Evolutionary conservation across 345 rosid species (phyloP), one percentile per base, ranked within the genome.

Genomic region (Populus nigra): DNA sequence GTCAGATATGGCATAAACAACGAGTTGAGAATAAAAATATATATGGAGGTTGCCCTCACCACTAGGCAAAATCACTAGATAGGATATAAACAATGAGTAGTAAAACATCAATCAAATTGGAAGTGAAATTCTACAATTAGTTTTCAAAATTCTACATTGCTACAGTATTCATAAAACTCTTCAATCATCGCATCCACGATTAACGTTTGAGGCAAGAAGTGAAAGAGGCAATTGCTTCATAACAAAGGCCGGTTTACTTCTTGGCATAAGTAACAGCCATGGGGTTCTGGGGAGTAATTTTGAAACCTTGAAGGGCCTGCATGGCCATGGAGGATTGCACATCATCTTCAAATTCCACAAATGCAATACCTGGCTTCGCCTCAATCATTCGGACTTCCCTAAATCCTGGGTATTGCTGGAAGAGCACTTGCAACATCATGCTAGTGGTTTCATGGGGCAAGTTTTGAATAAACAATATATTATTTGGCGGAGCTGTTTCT

Each of bases 351-450:
- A 76, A 94, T 76, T 96, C 99, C 5, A 92, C 94, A 72, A 94
- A 94, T 1, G 99, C 98, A 67, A 96, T 96, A 55, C 98, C 97
- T 12, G 98, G 99, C 76, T 91, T 94, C 20, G 98, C 97, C 79
- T 88, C 91, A 27, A 91, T 83, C 99, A 94, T 96, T 67, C 98
- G 83, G 59, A 91, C 97, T 87, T 96, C 99, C 80, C 83, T 96
- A 80, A 91, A 96, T 49, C 99, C 99, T 0, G 95, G 94, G 78
- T 88, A 96, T 66, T 91, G 97, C 62, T 86, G 77, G 77, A 96
- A 94, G 69, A 96, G 94, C 74, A 85, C 45, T 79, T 94, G 89
- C 83, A 94, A 88, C 99, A 96, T 96, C 77, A 73, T 75, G 80
- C 93, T 90, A 7, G 98, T 94, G 38, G 98, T 90, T 83, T 90